Conservation (phyloP, 164 flowering plant genomes). For the Macadamia integrifolia region DNA sequence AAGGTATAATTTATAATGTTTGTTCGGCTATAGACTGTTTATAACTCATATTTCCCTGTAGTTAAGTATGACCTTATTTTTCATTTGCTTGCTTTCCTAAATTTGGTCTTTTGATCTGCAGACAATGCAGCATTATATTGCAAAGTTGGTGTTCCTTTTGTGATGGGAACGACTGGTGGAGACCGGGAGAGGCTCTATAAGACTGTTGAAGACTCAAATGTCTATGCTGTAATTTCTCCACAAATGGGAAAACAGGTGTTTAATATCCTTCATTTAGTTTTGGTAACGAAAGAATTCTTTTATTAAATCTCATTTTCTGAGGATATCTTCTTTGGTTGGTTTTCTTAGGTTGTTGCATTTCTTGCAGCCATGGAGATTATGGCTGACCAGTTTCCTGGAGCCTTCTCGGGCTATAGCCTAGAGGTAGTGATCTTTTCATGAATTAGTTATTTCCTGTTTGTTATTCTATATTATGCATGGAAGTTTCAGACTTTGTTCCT, state of each 20-base stretch:
- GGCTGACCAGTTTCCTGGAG: slow-evolving; percentile 97
- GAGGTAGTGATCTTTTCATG: slow-evolving; percentile 34
- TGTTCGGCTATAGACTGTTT: too few species aligned
- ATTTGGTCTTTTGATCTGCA: slow-evolving; percentile 18
- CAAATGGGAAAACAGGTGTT: slow-evolving; percentile 97
- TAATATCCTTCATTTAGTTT: background rate
- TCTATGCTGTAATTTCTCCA: slow-evolving; percentile 86
- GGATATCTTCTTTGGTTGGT: slow-evolving; percentile 1
- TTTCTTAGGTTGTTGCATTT: slow-evolving; percentile 85
- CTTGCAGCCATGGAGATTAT: slow-evolving; percentile 92
- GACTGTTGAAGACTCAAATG: slow-evolving; percentile 58
- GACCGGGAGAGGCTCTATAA: slow-evolving; percentile 61
- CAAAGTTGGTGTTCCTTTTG: slow-evolving; percentile 92
- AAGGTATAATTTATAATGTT: too few species aligned
- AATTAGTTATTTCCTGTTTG: background rate
- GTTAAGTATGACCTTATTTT: too few species aligned
- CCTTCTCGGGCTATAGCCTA: slow-evolving; percentile 77
- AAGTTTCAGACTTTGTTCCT: background rate
- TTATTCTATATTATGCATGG: background rate
- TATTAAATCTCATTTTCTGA: background rate
- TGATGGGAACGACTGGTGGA: slow-evolving; percentile 97
- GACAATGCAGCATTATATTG: slow-evolving; percentile 80
- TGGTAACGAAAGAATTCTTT: background rate
- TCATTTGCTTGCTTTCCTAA: background rate
- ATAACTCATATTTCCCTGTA: too few species aligned